phyloP scores from a whole-genome alignment of 208 protist genomes.

The Acanthamoeba lenticulata region DNA sequence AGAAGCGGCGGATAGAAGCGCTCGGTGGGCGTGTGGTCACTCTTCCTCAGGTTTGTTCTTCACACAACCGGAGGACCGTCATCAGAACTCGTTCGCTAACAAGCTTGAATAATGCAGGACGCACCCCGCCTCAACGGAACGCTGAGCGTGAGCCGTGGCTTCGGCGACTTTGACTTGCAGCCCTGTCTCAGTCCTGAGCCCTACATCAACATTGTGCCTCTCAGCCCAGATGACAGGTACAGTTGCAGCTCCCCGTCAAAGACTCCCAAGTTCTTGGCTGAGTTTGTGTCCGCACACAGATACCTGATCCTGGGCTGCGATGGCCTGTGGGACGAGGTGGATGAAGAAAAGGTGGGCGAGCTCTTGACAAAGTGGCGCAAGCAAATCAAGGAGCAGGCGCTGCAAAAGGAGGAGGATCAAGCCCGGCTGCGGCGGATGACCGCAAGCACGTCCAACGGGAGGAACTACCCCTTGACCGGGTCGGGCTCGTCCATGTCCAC shows the following conservation, averaged over 20 bases:
- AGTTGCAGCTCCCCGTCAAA: background rate
- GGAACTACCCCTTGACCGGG: background rate
- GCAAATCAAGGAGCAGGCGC: background rate
- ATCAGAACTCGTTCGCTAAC: background rate
- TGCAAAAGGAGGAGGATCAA: background rate
- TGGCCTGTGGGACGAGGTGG: conserved; percentile 32
- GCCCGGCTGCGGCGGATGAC: background rate
- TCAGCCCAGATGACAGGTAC: background rate
- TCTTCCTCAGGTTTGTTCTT: background rate
- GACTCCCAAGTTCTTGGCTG: background rate
- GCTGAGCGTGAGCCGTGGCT: background rate
- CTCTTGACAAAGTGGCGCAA: background rate
- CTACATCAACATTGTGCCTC: conserved; percentile 25
- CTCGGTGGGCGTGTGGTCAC: background rate
- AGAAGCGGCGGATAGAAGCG: background rate
- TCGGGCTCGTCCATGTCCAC: background rate
- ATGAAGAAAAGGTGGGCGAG: background rate
- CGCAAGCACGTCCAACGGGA: background rate
- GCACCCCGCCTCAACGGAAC: background rate
- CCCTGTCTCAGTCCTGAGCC: conserved; percentile 2
- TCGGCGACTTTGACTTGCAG: conserved; percentile 9
- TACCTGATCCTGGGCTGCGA: conserved; percentile 17
- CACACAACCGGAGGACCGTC: background rate
- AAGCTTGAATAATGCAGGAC: no score
- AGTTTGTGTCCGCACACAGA: background rate